Evolutionary conservation across 192 early-diverging fungal genomes (phyloP).

Genomic region (Backusella circina): DNA sequence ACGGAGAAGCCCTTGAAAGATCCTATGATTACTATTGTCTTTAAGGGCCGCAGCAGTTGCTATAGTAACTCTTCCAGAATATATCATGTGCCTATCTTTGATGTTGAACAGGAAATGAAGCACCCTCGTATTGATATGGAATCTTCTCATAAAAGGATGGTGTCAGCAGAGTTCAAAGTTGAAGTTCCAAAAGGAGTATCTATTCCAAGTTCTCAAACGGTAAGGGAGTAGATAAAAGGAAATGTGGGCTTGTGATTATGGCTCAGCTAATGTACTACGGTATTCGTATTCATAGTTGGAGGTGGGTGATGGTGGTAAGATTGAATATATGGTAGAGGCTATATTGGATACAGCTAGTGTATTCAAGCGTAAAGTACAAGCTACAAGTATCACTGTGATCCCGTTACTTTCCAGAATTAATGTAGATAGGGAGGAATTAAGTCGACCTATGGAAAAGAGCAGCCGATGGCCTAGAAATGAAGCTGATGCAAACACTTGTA

Average conservation of each 20-base stretch:
- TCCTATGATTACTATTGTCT: background rate
- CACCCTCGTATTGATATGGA: background rate
- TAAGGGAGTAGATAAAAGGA: background rate
- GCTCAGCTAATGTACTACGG: background rate
- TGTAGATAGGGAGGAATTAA: background rate
- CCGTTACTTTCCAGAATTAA: background rate
- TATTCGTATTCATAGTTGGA: background rate
- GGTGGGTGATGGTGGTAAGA: background rate
- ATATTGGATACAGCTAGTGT: background rate
- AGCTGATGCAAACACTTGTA: background rate
- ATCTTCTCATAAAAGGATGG: background rate
- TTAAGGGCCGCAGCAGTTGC: background rate
- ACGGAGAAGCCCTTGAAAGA: background rate
- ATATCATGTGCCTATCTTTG: background rate
- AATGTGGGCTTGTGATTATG: background rate
- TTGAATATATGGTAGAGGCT: constrained; percentile 8
- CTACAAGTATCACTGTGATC: background rate
- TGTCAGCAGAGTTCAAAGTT: background rate
- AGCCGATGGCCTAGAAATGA: constrained; percentile 6
- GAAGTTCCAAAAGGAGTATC: background rate
- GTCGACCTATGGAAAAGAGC: background rate
- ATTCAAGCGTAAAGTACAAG: background rate
- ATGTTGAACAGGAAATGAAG: background rate
- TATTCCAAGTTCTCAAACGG: background rate
- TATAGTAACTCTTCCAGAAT: background rate